These are phyloP conservation scores for Auriscalpium orientale DNA, from an alignment of 768 basidiomycete genomes.

Conservation along the genomic window DNA sequence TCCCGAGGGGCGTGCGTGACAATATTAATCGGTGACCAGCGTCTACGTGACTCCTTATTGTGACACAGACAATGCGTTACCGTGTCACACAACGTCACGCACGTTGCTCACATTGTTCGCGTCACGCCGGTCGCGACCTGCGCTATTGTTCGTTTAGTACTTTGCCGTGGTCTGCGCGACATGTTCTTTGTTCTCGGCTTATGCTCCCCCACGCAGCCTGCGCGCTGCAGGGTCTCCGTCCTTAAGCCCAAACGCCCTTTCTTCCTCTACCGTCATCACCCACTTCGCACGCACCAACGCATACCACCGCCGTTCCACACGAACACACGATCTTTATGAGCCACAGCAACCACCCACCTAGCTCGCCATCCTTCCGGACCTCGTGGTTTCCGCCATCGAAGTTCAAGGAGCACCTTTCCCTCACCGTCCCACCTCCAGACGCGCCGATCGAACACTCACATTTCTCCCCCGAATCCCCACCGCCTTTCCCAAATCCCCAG, in stretches of 20 bases:
- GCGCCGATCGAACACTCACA: conserved; percentile 27
- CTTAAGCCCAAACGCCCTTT: not conserved
- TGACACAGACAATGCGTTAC: too few species aligned
- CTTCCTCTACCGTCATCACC: not conserved
- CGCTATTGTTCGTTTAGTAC: too few species aligned
- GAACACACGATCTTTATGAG: conserved; percentile 3
- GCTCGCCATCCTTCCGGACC: not conserved
- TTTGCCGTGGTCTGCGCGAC: too few species aligned
- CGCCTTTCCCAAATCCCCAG: conserved; percentile 21
- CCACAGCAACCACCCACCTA: not conserved
- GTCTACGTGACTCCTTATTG: too few species aligned
- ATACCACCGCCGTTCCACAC: not conserved
- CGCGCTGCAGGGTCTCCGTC: not conserved
- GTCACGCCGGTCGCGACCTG: too few species aligned
- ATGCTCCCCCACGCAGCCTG: too few species aligned
- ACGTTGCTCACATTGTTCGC: too few species aligned
- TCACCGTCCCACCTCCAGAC: conserved; percentile 14
- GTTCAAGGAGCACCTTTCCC: conserved; percentile 10
- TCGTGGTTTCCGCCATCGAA: not conserved
- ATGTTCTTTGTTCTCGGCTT: too few species aligned
- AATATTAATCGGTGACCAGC: too few species aligned
- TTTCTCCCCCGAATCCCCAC: conserved; percentile 39
- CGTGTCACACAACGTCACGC: too few species aligned
- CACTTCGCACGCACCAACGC: not conserved
- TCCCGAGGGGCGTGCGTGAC: too few species aligned